Evolutionary conservation across 2,329 filamentous ascomycete species (phyloP).

Genomic region (Penicillium sp.): DNA sequence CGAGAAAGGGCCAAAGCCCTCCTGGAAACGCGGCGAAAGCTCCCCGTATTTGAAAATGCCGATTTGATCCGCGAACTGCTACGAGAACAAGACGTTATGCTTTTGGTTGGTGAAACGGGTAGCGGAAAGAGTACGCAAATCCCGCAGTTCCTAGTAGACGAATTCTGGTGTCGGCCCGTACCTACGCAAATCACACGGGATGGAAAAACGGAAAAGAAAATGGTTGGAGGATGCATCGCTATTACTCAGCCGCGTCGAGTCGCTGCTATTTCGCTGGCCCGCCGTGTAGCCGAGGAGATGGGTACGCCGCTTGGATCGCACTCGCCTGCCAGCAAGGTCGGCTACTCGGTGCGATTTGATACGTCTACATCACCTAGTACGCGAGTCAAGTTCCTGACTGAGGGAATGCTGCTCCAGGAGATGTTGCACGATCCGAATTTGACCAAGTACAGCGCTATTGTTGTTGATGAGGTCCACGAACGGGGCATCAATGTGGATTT

Average conservation of each 20-base stretch:
- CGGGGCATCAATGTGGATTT: slow-evolving; percentile 92
- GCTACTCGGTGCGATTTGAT: slow-evolving; percentile 94
- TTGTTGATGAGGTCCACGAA: slow-evolving; percentile 97
- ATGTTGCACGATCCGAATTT: slow-evolving; percentile 81
- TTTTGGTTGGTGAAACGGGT: slow-evolving; percentile 90
- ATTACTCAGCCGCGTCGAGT: slow-evolving; percentile 93
- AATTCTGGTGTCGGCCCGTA: slow-evolving; percentile 72
- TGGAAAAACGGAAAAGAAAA: slow-evolving; percentile 36
- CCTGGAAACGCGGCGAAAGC: slow-evolving; percentile 57
- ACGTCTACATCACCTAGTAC: slow-evolving; percentile 78
- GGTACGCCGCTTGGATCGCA: slow-evolving; percentile 61
- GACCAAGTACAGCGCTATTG: slow-evolving; percentile 79
- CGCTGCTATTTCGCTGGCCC: slow-evolving; percentile 85
- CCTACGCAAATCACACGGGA: slow-evolving; percentile 49
- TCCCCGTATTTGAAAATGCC: slow-evolving; percentile 78
- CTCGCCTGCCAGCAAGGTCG: slow-evolving; percentile 65
- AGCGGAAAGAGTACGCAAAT: slow-evolving; percentile 97
- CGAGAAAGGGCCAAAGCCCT: slow-evolving; percentile 49
- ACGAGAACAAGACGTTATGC: slow-evolving; percentile 67
- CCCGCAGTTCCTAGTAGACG: slow-evolving; percentile 78
- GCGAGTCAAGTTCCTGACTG: slow-evolving; percentile 88
- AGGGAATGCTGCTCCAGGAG: slow-evolving; percentile 94
- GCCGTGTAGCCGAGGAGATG: slow-evolving; percentile 82
- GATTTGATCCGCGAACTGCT: slow-evolving; percentile 67
- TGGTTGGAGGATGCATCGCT: slow-evolving; percentile 76